Evolutionary conservation across 345 rosid genomes (phyloP).

Genomic region (Camelina sativa): DNA sequence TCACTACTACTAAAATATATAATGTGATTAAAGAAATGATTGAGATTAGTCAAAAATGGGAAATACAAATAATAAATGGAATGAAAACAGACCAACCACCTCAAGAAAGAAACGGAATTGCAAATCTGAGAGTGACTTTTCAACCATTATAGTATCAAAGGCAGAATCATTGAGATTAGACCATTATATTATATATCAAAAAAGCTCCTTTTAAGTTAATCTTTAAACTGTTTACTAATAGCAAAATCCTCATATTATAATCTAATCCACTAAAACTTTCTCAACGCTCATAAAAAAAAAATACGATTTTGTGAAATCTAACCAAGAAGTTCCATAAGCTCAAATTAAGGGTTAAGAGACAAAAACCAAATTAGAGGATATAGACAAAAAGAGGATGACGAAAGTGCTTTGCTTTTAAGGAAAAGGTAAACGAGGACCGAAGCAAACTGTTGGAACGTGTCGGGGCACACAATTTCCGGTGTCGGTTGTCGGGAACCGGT

Average conservation of each 20-base stretch:
- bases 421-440: slow-evolving; percentile 40
- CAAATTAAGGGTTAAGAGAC: neutral
- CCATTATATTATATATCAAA: neutral
- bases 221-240: slow-evolving; percentile 35
- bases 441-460: slow-evolving; percentile 34
- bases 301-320: slow-evolving; percentile 1
- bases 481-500: slow-evolving; percentile 50
- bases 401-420: slow-evolving; percentile 59
- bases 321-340: slow-evolving; percentile 1
- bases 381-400: slow-evolving; percentile 37
- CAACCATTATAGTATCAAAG: slow-evolving; percentile 51
- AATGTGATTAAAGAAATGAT: slow-evolving; percentile 36
- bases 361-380: slow-evolving; percentile 2
- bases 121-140: slow-evolving; percentile 61
- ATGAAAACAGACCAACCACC: slow-evolving; percentile 58
- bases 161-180: slow-evolving; percentile 30
- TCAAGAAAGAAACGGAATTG: slow-evolving; percentile 61
- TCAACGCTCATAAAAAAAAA: neutral
- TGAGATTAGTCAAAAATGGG: slow-evolving; percentile 34
- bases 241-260: slow-evolving; percentile 26
- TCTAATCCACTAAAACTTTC: neutral
- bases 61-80: slow-evolving; percentile 36
- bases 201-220: neutral
- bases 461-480: slow-evolving; percentile 47
- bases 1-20: slow-evolving; percentile 7